Evolutionary conservation across 441 rosid genomes (phyloP), one percentile per base, ranked within the genome.

Genomic region (Hura crepitans): DNA sequence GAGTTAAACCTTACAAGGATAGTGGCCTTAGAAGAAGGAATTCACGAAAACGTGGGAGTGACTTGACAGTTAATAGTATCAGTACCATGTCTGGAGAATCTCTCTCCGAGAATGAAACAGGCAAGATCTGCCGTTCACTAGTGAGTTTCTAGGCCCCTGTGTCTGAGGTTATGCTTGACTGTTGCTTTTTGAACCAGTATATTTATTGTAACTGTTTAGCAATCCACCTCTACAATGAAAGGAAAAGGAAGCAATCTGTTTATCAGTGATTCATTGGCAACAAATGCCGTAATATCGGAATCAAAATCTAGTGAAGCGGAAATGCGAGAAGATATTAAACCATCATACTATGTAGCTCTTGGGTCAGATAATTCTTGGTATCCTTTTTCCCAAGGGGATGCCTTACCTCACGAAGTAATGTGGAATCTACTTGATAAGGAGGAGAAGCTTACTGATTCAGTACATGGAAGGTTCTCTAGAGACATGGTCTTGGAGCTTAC

Each of bases 311-410:
- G 64, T 49, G 79, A 79, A 27, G 27, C 60, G 39, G 83, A 69
- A 74, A 70, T 72, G 55, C 56, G 6, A 50, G 81, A 77, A 79
- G 82, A 73, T 76, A 70, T 79, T 56, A 73, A 84, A 75, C 89
- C 87, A 62, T 85, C 89, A 51, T 90, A 85, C 68, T 58, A 90
- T 66, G 85, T 85, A 39, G 97, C 96, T 20, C 97, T 94, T 70
- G 97, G 99, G 71, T 94, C 99, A 69, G 97, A 92, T 82, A 94
- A 92, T 81, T 82, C 90, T 45, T 94, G 97, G 97, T 92, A 94
- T n/a, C 78, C 77, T 86, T 53, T 92, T 94, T 62, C 84, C 57
- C 58, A 80, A 8, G 98, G 90, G 63, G 93, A 86, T 69, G 87
- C 91, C 78, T 80, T 85, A 74, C 97, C 99, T 74, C 85, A 82